Evolutionary conservation across 192 early-diverging fungal genomes (phyloP), one percentile per base, ranked within the genome.

Genomic region (Coemansia sp.): DNA sequence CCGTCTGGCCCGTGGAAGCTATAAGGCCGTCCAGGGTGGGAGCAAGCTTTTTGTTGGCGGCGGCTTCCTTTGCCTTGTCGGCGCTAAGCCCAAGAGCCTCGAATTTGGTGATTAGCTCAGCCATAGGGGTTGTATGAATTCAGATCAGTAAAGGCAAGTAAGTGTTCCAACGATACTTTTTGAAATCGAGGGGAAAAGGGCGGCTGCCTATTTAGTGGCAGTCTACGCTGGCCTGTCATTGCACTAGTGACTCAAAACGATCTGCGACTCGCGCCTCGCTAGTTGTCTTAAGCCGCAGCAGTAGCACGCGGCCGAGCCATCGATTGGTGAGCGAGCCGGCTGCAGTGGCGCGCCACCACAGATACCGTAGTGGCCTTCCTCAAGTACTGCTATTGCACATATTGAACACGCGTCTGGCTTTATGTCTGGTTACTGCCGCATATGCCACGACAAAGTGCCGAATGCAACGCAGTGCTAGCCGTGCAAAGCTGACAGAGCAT

Each of bases 41-140:
- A 3, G 92, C 90, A 10, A 99, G 82, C 79, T 98, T 98, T 80
- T 98, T 99, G 86, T 99, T 99, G 59, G 88, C 89, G 35, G 91
- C 93, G 0, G 96, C 95, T 70, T 98, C 95, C 76, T 93, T 92
- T 63, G 96, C 96, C 77, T 97, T 96, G 66, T 89, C 86, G 71
- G 93, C 91, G 15, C 89, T 88, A 36, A 99, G 86, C 14, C 98
- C 98, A 66, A 98, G 93, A 45, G 85, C 83, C 73, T 89, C 85
- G 82, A 99, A 98, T 58, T 90, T 86, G 8, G 75, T 31, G 25
- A 86, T 83, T 54, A 95, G 78, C 11, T 61, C 66, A 9, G 74
- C 78, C 71, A 84, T 79, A 19, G 17, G 22, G 27, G 15, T 36
- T 17, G 24, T 36, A 7, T 38, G 7, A 51, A 64, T 25, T 51